Evolutionary conservation across 768 basidiomycete genomes (phyloP), one percentile per base, ranked within the genome.

Genomic region (Daedaleopsis nitida): DNA sequence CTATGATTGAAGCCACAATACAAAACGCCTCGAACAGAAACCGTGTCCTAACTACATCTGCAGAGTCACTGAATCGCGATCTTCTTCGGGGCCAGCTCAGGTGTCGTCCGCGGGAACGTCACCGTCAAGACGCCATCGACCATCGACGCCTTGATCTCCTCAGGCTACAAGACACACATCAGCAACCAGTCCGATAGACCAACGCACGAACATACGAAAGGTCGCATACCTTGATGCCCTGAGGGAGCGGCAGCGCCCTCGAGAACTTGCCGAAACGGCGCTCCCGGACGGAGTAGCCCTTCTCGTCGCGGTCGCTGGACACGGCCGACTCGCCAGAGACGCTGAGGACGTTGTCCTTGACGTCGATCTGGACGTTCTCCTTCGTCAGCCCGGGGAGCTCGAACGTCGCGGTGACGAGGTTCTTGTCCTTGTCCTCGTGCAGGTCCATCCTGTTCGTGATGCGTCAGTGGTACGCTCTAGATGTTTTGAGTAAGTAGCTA

Each of bases 351-450:
- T 79, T 77, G 57, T 80, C 76, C 63, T 81, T 76, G 10, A 83
- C 70, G 57, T 86, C 83, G 58, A 87, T 79, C 52, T 72, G 69
- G 58, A 86, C 74, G 57, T 84, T 73, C 51, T 83, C 80, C 27
- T 81, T 78, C 60, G 75, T 74, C 48, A 85, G 42, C 14, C 84
- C 85, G 1, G 86, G 83, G 21, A 87, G 72, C 60, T 87, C 86
- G 65, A 86, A 83, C 13, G 75, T 69, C 35, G 83, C 85, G 1
- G 80, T 82, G 55, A 87, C 78, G 19, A 75, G 67, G 62, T 83
- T 82, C 23, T 70, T 71, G 21, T 81, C 76, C 2, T 65, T 37
- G 55, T 83, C 73, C 63, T 85, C 82, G 62, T 83, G 80, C 12
- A 49, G 47, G 23, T 85, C 82, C 78, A 85, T 80, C 60, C 84